Evolutionary conservation across 257 asterid genomes (phyloP).

Genomic region (Linaria vulgaris): DNA sequence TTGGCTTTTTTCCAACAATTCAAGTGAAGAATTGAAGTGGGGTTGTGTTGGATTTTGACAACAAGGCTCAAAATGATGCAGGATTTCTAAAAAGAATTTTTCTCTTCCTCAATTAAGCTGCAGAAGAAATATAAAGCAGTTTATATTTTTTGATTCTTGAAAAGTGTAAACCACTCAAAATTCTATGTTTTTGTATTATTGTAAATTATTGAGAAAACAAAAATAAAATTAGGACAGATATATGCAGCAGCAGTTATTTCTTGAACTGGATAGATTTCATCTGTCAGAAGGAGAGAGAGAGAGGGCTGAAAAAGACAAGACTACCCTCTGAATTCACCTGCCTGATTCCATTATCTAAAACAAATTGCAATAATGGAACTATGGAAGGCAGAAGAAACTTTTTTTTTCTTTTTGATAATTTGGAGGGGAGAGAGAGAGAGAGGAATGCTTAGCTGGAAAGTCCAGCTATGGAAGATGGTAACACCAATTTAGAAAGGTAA

Average conservation of each 20-base stretch:
- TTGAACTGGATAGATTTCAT: slow-evolving; percentile 22
- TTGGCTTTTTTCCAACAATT: slow-evolving; percentile 18
- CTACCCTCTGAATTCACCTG: slow-evolving; percentile 31
- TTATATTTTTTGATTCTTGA: slow-evolving; percentile 20
- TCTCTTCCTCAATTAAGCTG: slow-evolving; percentile 3
- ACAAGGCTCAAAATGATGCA: too few relatives aligned
- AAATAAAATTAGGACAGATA: background rate
- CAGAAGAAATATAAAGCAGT: background rate
- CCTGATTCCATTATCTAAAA: slow-evolving; percentile 16
- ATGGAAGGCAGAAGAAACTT: slow-evolving; percentile 25
- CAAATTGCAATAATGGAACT: slow-evolving; percentile 9
- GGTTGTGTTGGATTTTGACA: slow-evolving; percentile 15
- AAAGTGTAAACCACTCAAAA: background rate
- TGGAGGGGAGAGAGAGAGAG: slow-evolving; percentile 19
- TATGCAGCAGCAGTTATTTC: slow-evolving; percentile 23
- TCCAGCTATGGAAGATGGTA: slow-evolving; percentile 34
- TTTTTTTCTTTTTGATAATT: slow-evolving; percentile 11
- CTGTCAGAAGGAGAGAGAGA: slow-evolving; percentile 25
- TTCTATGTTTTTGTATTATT: background rate
- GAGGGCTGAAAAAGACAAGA: slow-evolving; percentile 26
- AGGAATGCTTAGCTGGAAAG: slow-evolving; percentile 46
- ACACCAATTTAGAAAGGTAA: slow-evolving; percentile 28
- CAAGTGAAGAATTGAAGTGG: slow-evolving; percentile 26
- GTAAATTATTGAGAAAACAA: background rate
- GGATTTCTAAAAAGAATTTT: slow-evolving; percentile 9